phyloP scores from a whole-genome alignment of 2,329 filamentous ascomycete species.

The Aaosphaeria pasadenensis region DNA sequence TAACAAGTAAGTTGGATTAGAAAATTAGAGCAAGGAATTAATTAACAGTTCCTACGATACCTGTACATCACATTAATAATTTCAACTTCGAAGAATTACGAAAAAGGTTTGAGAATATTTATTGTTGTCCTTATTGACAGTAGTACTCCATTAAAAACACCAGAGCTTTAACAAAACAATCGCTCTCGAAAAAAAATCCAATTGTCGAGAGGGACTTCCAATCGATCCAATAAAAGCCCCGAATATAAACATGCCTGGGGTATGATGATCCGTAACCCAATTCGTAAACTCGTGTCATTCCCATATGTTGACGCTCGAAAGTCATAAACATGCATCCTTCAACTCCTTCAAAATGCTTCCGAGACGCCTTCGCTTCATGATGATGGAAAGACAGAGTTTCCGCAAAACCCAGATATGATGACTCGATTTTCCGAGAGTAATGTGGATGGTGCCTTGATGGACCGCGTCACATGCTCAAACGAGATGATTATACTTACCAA shows the following conservation, averaged over 20 bases:
- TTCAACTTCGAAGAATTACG: too few relatives aligned
- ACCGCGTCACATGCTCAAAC: constrained; percentile 40
- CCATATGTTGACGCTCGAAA: constrained; percentile 22
- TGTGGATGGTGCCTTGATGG: constrained; percentile 27
- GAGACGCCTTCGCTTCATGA: constrained; percentile 25
- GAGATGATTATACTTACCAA: constrained; percentile 41
- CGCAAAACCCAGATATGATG: constrained; percentile 7
- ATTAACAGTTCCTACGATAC: too few relatives aligned
- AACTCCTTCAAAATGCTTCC: constrained; percentile 24
- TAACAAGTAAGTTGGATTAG: too few relatives aligned
- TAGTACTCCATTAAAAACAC: too few relatives aligned
- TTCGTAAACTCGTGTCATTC: constrained; percentile 18
- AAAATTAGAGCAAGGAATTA: too few relatives aligned
- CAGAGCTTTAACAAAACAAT: too few relatives aligned
- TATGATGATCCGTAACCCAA: constrained; percentile 1
- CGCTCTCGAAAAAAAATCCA: not conserved
- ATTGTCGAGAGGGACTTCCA: not conserved
- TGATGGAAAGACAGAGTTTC: constrained; percentile 5
- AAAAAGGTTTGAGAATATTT: too few relatives aligned
- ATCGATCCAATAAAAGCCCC: not conserved
- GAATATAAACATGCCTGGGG: too few relatives aligned
- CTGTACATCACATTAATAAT: too few relatives aligned
- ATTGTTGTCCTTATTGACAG: too few relatives aligned
- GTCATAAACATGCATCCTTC: constrained; percentile 14
- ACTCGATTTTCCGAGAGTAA: constrained; percentile 24